Conservation (phyloP, 2,329 filamentous ascomycete species). For the Amauroascus niger region DNA sequence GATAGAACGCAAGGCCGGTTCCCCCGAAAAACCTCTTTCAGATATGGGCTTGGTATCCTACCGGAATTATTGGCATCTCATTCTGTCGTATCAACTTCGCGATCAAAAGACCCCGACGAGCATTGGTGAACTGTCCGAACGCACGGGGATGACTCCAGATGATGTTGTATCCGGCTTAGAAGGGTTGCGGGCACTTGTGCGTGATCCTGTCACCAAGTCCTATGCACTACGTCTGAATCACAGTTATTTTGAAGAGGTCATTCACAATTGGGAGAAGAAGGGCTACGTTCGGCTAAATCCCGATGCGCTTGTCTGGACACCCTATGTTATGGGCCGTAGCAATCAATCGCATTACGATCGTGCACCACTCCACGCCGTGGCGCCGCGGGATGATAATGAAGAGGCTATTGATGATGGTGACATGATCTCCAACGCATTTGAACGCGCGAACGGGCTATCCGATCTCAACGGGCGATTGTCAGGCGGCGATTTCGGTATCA, state of each 20-base stretch:
- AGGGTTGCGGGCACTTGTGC: constrained; percentile 75
- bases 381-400: constrained; percentile 67
- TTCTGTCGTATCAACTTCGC: constrained; percentile 76
- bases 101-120: constrained; percentile 49
- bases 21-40: constrained; percentile 91
- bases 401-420: constrained; percentile 24
- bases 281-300: constrained; percentile 77
- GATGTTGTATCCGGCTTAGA: constrained; percentile 93
- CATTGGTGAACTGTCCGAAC: constrained; percentile 55
- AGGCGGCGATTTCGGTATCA: constrained; percentile 1
- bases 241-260: constrained; percentile 75
- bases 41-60: constrained; percentile 98
- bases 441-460: constrained; percentile 5
- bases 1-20: constrained; percentile 86
- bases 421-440: constrained; percentile 12
- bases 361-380: constrained; percentile 74
- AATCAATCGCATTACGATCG: constrained; percentile 76
- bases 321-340: constrained; percentile 87
- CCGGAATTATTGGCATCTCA: constrained; percentile 88
- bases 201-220: constrained; percentile 75
- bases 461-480: not conserved
- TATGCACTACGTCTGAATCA: constrained; percentile 86
- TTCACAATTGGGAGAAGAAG: constrained; percentile 80
- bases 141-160: constrained; percentile 90
- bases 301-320: constrained; percentile 80